Conservation (phyloP, 2,329 filamentous ascomycete genomes). For the Fusarium sp. region DNA sequence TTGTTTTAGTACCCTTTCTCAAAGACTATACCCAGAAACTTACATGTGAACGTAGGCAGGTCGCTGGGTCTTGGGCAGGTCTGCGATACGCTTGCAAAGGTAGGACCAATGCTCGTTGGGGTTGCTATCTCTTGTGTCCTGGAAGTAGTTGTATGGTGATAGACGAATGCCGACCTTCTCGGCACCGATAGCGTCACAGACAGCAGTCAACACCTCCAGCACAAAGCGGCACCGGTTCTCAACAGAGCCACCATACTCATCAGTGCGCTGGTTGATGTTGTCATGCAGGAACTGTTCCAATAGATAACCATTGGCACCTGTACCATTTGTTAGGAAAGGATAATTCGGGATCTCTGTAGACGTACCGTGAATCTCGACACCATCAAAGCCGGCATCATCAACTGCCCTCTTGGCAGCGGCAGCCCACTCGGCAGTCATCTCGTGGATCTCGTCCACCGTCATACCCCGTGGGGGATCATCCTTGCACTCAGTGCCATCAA, state of each 20-base stretch:
- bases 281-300: constrained; percentile 35
- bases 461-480: constrained; percentile 68
- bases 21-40: constrained; percentile 5
- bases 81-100: constrained; percentile 50
- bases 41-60: constrained; percentile 61
- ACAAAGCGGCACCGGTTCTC: constrained; percentile 39
- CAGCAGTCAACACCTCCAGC: constrained; percentile 29
- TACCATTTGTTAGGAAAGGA: background rate
- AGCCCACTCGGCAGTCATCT: constrained; percentile 70
- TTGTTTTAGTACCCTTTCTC: background rate
- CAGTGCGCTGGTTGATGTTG: constrained; percentile 34
- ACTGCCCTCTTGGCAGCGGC: constrained; percentile 68
- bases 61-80: constrained; percentile 48
- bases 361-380: constrained; percentile 69
- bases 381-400: constrained; percentile 72
- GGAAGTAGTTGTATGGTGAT: constrained; percentile 50
- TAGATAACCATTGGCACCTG: constrained; percentile 40
- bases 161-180: constrained; percentile 39
- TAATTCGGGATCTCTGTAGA: background rate
- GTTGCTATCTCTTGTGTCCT: constrained; percentile 45
- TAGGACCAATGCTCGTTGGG: constrained; percentile 52
- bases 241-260: constrained; percentile 35
- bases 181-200: constrained; percentile 28
- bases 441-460: constrained; percentile 73
- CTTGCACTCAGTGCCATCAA: constrained; percentile 47